phyloP scores from a whole-genome alignment of 2,329 filamentous ascomycete species.

The Blastomyces parvus region DNA sequence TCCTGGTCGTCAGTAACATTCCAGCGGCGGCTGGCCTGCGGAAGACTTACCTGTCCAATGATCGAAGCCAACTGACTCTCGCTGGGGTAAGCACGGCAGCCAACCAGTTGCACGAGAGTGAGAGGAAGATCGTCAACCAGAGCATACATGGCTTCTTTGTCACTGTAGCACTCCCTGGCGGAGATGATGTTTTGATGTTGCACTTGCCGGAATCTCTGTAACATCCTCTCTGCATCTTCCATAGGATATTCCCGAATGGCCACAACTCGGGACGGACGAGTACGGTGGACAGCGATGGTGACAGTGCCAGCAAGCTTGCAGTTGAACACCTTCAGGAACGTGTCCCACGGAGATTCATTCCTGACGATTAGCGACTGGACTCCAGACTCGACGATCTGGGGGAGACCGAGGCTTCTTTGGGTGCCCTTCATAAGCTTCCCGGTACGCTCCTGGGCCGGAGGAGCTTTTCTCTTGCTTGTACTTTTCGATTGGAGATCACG shows the following conservation, averaged over 20 bases:
- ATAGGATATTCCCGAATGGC: too few relatives aligned
- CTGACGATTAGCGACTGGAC: neutral
- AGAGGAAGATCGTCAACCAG: conserved; percentile 14
- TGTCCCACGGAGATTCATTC: too few relatives aligned
- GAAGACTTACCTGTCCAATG: too few relatives aligned
- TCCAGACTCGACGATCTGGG: neutral
- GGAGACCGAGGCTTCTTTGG: neutral
- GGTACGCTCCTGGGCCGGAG: neutral
- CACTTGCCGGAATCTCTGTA: conserved; percentile 9
- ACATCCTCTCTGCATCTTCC: conserved; percentile 11
- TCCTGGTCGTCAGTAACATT: conserved; percentile 13
- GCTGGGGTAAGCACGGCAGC: conserved; percentile 5
- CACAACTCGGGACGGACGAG: too few relatives aligned
- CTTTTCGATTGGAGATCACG: neutral
- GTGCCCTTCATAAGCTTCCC: neutral
- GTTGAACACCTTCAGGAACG: too few relatives aligned
- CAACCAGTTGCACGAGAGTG: conserved; percentile 13
- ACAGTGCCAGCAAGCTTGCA: too few relatives aligned
- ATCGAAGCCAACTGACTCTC: too few relatives aligned
- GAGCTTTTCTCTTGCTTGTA: neutral
- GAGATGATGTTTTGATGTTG: conserved; percentile 14
- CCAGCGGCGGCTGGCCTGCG: neutral
- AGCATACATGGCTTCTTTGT: conserved; percentile 11
- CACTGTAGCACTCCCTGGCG: conserved; percentile 10
- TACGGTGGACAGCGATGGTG: too few relatives aligned